phyloP scores from a whole-genome alignment of 768 basidiomycete genomes.

The Krasilnikovozyma curviuscula region DNA sequence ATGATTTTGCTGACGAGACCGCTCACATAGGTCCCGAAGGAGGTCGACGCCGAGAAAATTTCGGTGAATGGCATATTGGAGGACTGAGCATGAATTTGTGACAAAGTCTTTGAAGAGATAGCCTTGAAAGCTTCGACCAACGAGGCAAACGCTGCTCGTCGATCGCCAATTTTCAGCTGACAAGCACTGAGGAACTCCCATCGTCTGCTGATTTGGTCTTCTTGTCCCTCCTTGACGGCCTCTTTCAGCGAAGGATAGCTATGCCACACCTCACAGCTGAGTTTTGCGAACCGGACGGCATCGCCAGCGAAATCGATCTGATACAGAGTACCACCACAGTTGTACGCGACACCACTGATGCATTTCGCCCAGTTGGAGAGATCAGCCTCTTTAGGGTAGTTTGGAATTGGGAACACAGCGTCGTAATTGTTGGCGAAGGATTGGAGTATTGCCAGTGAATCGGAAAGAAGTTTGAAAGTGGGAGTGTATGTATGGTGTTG shows the following conservation, averaged over 20 bases:
- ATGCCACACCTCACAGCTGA: slow-evolving; percentile 43
- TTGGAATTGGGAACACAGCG: neutral
- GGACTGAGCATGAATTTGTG: neutral
- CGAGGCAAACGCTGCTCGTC: slow-evolving; percentile 15
- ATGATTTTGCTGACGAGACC: slow-evolving; percentile 9
- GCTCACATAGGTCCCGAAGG: neutral
- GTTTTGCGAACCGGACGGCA: slow-evolving; percentile 46
- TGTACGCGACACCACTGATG: slow-evolving; percentile 22
- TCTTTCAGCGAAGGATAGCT: no score
- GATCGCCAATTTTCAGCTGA: slow-evolving; percentile 52
- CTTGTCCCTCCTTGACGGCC: slow-evolving; percentile 26
- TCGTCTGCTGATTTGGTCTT: slow-evolving; percentile 44
- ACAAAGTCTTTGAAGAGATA: neutral
- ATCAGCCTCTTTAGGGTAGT: slow-evolving; percentile 5
- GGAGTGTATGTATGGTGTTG: neutral
- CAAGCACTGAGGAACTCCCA: slow-evolving; percentile 71
- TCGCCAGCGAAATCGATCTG: slow-evolving; percentile 42
- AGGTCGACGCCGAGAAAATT: neutral
- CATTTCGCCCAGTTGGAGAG: slow-evolving; percentile 21
- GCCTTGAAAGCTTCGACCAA: slow-evolving; percentile 10
- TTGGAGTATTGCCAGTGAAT: neutral
- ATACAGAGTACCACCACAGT: slow-evolving; percentile 33
- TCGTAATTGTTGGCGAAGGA: neutral
- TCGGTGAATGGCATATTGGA: neutral
- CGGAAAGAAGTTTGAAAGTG: neutral